Base-by-base conservation (phyloP, 768 basidiomycete species). In the Albatrellus ellisii region DNA sequence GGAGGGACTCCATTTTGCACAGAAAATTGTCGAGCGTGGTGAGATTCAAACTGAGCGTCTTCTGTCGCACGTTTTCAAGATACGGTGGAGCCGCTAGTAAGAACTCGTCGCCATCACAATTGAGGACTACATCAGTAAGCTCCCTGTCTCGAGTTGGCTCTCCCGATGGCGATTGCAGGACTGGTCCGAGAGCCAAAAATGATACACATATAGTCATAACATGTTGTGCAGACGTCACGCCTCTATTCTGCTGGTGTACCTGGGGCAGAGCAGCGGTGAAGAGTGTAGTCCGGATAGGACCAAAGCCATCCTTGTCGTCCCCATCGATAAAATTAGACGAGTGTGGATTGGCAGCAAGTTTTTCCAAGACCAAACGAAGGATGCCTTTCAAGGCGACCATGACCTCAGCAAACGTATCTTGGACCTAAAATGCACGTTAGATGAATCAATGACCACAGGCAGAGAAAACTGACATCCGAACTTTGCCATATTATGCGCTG, bases 401-500 rank as follows among this genome's bases (percentile, higher is more conserved):
- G n/a, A 65, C 48, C 3, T 41, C 46, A 9, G 42, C 39, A 33
- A 72, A 65, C 3, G 59, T 51, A 44, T 72, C 70, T 53, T 79
- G 77, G 20, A 78, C 63, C 81, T 85, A 44, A 14, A 29, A 26
- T 39, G 39, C n/a, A 7, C 11, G 42, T 43, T 17, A 42, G 15
- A 27, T n/a, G 39, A 43, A 4, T 42, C 15, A 27, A 15, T 8
- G 1, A 17, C 27, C 22, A 29, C 26, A 31, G 28, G 22, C 12
- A 10, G 39, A 18, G 33, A 15, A 24, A 27, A 65, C 74, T 53
- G 49, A 89, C 88, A 50, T 87, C 83, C 33, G 65, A 52, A 45
- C 72, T 73, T 45, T 74, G 73, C 75, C 87, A 88, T 20, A 89
- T 56, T 6, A 70, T 55, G 22, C 65, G 62, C 37, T 82, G 71